These are phyloP conservation scores for Candida sp. DNA, from an alignment of 1,139 yeast species.

Conservation along the genomic window DNA sequence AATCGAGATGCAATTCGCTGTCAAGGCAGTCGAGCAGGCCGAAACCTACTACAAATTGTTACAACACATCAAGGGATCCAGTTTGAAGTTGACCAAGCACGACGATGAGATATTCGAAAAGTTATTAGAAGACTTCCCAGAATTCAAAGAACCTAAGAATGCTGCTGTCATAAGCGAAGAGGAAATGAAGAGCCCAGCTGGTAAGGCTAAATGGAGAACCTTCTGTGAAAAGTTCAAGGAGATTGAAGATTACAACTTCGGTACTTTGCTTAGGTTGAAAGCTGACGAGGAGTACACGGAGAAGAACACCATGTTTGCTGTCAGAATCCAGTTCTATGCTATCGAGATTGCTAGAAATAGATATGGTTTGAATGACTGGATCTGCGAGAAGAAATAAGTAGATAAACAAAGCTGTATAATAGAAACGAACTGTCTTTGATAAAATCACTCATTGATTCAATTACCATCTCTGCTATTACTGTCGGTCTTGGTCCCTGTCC, in stretches of 20 bases:
- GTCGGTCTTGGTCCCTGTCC: too few relatives aligned
- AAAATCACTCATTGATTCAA: not conserved
- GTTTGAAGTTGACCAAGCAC: conserved; percentile 72
- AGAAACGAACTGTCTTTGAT: not conserved
- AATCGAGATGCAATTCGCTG: conserved; percentile 96
- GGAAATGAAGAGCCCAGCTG: conserved; percentile 77
- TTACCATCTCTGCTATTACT: not conserved
- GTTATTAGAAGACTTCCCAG: conserved; percentile 82
- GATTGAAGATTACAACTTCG: conserved; percentile 92
- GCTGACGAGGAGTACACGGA: conserved; percentile 78
- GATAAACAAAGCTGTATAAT: not conserved
- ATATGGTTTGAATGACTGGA: conserved; percentile 94
- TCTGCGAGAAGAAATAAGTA: conserved; percentile 20
- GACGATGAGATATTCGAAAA: conserved; percentile 85
- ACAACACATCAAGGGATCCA: conserved; percentile 76
- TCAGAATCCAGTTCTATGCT: conserved; percentile 93
- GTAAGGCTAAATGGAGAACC: conserved; percentile 91
- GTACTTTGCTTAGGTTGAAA: conserved; percentile 83
- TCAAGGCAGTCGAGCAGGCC: conserved; percentile 95
- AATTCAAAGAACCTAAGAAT: conserved; percentile 62
- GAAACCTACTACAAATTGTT: conserved; percentile 92
- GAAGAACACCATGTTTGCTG: conserved; percentile 85
- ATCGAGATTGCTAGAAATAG: conserved; percentile 94
- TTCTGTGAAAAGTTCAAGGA: conserved; percentile 86
- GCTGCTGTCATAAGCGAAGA: conserved; percentile 71